Percentiles rank a stretch among this genome's conserved stretches.
phyloP scores from a whole-genome alignment of 75 land plant species.

The Selaginella moellendorffii region DNA sequence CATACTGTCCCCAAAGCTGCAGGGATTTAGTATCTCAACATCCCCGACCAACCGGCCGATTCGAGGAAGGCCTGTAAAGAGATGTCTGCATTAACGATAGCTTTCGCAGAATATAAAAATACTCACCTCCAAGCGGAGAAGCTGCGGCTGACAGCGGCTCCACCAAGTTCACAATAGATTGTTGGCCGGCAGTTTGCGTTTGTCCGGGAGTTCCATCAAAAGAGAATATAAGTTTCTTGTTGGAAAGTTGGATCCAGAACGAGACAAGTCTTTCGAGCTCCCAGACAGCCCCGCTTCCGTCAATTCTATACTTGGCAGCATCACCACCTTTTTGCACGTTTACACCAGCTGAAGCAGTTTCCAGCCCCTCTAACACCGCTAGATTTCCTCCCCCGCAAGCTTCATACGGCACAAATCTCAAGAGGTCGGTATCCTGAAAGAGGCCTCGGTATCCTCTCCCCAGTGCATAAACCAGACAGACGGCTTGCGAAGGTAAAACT shows the following conservation, averaged over 20 bases:
- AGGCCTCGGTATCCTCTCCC: constrained; percentile 89
- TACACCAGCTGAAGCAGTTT: constrained; percentile 41
- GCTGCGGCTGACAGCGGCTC: constrained; percentile 94
- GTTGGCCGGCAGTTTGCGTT: constrained; percentile 19
- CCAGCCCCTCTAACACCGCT: constrained; percentile 87
- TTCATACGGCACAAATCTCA: constrained; percentile 79
- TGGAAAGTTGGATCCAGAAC: constrained; percentile 61
- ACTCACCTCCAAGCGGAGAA: constrained; percentile 91
- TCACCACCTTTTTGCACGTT: constrained; percentile 32
- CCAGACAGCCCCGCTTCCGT: constrained; percentile 92
- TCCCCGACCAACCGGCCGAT: constrained; percentile 84
- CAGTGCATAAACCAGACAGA: constrained; percentile 81
- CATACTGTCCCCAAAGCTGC: constrained; percentile 73
- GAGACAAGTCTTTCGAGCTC: constrained; percentile 64
- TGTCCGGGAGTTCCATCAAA: constrained; percentile 72
- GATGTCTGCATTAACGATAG: no score
- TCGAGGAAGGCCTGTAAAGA: constrained; percentile 87
- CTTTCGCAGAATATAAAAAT: no score
- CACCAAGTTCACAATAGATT: constrained; percentile 71
- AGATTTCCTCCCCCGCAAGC: constrained; percentile 97
- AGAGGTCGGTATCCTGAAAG: constrained; percentile 83
- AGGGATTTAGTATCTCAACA: constrained; percentile 65
- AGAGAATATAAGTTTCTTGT: constrained; percentile 89
- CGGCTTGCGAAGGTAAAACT: constrained; percentile 62
- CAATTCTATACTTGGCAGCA: constrained; percentile 18